Conservation (phyloP, 2,329 filamentous ascomycete genomes). For the Tricladium varicosporioides region DNA sequence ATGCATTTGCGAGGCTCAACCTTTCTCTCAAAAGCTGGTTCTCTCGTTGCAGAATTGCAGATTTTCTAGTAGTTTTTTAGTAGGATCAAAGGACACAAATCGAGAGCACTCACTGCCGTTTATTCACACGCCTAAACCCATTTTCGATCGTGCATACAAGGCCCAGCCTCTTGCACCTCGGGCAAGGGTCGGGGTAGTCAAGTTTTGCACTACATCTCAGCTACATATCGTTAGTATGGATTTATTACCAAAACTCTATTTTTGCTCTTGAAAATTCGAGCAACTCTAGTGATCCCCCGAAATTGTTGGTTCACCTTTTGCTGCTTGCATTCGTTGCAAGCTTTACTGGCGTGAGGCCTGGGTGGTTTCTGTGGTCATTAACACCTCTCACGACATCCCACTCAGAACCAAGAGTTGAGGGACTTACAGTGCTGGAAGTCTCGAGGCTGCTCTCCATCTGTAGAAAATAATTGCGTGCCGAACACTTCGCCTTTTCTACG, state of each 20-base stretch:
- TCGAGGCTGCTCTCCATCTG: background rate
- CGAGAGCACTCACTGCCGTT: conserved; percentile 9
- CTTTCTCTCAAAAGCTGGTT: conserved; percentile 11
- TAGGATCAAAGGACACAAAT: background rate
- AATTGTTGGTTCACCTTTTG: conserved; percentile 8
- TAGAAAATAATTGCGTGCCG: background rate
- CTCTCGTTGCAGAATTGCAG: conserved; percentile 13
- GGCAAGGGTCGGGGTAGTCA: conserved; percentile 12
- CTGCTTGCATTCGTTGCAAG: conserved; percentile 17
- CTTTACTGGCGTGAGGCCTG: background rate
- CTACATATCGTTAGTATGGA: conserved; percentile 3
- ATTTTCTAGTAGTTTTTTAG: conserved; percentile 5
- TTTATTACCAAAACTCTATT: background rate
- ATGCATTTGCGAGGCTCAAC: conserved; percentile 3
- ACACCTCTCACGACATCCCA: background rate
- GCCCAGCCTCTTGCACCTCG: conserved; percentile 7
- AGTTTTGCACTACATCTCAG: conserved; percentile 14
- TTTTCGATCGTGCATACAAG: conserved; percentile 12
- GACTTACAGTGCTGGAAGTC: background rate
- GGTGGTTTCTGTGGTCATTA: background rate
- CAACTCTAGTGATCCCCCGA: background rate
- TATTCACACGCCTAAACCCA: conserved; percentile 14
- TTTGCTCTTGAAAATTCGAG: no score
- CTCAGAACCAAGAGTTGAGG: background rate
- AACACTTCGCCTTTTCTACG: background rate